phyloP scores from a whole-genome alignment of 2,329 filamentous ascomycete species.

The Ophiostoma tasmaniense region DNA sequence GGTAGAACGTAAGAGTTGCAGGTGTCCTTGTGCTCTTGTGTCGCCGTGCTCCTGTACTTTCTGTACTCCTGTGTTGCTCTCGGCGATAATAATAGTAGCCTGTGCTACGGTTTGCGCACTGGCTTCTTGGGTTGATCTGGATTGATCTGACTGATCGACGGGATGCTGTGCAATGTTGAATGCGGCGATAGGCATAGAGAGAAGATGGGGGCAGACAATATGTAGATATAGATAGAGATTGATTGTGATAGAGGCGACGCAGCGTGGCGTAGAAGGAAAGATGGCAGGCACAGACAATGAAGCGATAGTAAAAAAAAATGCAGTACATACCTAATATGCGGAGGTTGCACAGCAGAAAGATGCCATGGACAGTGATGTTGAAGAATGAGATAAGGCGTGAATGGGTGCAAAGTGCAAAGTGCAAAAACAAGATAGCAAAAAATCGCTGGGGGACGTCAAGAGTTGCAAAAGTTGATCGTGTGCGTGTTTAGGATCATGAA shows the following conservation, averaged over 20 bases:
- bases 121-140: neutral
- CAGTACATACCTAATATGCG: neutral
- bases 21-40: neutral
- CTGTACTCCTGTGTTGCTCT: neutral
- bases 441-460: neutral
- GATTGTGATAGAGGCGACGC: neutral
- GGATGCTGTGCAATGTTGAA: neutral
- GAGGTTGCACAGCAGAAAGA: neutral
- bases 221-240: neutral
- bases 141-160: neutral
- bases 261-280: neutral
- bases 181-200: neutral
- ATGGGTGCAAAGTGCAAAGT: neutral
- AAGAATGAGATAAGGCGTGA: neutral
- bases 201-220: neutral
- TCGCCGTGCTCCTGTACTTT: neutral
- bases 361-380: neutral
- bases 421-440: neutral
- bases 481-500: neutral
- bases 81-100: slow-evolving; percentile 1
- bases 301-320: neutral
- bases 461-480: neutral
- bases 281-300: neutral
- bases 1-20: neutral
- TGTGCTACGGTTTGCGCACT: neutral